These are phyloP conservation scores for Yamadazyma membranifaciens DNA, from an alignment of 1,139 yeast species.

Conservation along the genomic window DNA sequence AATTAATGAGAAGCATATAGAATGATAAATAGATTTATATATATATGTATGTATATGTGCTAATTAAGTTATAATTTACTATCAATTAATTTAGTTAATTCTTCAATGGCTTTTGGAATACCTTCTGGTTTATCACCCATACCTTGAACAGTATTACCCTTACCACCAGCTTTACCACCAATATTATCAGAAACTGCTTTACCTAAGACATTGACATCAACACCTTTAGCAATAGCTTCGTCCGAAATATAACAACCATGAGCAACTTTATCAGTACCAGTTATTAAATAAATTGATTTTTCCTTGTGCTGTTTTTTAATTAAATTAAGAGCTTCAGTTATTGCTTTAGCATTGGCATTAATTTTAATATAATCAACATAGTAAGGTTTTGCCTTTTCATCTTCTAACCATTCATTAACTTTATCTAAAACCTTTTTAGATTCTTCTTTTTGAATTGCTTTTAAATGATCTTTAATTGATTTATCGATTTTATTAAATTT, in stretches of 20 bases:
- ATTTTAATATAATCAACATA: constrained; percentile 70
- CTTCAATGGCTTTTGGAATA: constrained; percentile 69
- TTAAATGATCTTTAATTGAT: constrained; percentile 81
- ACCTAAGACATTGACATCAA: constrained; percentile 76
- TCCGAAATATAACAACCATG: constrained; percentile 91
- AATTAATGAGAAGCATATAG: not conserved
- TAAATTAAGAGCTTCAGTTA: constrained; percentile 85
- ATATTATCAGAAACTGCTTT: constrained; percentile 64
- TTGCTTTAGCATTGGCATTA: constrained; percentile 87
- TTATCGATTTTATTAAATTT: constrained; percentile 80
- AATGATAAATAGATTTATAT: not conserved
- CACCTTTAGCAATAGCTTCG: constrained; percentile 66
- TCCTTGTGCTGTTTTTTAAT: constrained; percentile 76
- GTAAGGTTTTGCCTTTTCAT: constrained; percentile 46
- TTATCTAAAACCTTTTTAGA: constrained; percentile 75
- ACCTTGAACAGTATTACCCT: constrained; percentile 95
- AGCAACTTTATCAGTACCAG: constrained; percentile 84
- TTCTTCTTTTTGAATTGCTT: constrained; percentile 85
- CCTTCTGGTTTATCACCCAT: constrained; percentile 83
- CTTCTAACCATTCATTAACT: constrained; percentile 67
- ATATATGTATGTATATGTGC: not conserved
- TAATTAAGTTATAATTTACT: constrained; percentile 46
- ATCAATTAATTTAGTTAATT: constrained; percentile 53
- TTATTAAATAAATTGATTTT: constrained; percentile 78
- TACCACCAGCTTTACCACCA: constrained; percentile 99